Conservation (phyloP, 805 yeast genomes). For the Metschnikowia arizonensis region DNA sequence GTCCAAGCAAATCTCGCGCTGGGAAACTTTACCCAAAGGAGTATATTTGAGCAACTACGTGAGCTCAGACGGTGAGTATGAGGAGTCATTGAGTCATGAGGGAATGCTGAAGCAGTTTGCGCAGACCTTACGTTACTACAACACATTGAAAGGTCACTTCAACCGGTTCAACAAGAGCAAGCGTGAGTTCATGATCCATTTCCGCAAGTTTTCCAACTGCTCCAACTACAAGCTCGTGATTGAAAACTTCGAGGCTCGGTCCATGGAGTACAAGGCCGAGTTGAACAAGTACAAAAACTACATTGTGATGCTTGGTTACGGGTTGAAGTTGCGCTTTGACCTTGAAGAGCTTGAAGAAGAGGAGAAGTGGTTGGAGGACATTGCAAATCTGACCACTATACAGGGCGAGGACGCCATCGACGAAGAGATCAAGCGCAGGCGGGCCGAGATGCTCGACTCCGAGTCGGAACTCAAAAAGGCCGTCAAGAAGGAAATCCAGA, state of each 20-base stretch:
- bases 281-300: slow-evolving; percentile 45
- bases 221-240: slow-evolving; percentile 36
- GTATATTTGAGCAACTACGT: slow-evolving; percentile 35
- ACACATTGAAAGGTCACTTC: slow-evolving; percentile 33
- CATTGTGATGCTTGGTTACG: slow-evolving; percentile 43
- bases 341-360: slow-evolving; percentile 31
- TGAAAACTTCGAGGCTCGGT: slow-evolving; percentile 38
- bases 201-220: slow-evolving; percentile 24
- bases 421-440: slow-evolving; percentile 9
- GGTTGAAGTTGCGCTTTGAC: slow-evolving; percentile 43
- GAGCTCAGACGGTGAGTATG: slow-evolving; percentile 17
- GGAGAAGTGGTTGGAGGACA: slow-evolving; percentile 9
- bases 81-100: slow-evolving; percentile 24
- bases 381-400: slow-evolving; percentile 1
- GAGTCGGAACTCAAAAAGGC: slow-evolving; percentile 31
- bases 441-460: slow-evolving; percentile 10
- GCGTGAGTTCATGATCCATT: slow-evolving; percentile 26
- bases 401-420: slow-evolving; percentile 10
- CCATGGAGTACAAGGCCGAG: slow-evolving; percentile 43
- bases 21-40: slow-evolving; percentile 42
- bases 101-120: slow-evolving; percentile 44
- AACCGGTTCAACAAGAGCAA: slow-evolving; percentile 30
- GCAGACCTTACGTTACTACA: slow-evolving; percentile 39
- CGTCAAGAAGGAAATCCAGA: slow-evolving; percentile 31
- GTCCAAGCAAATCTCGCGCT: slow-evolving; percentile 34